Evolutionary conservation across 768 basidiomycete genomes (phyloP).

Genomic region (Coprinopsis marcescibilis): DNA sequence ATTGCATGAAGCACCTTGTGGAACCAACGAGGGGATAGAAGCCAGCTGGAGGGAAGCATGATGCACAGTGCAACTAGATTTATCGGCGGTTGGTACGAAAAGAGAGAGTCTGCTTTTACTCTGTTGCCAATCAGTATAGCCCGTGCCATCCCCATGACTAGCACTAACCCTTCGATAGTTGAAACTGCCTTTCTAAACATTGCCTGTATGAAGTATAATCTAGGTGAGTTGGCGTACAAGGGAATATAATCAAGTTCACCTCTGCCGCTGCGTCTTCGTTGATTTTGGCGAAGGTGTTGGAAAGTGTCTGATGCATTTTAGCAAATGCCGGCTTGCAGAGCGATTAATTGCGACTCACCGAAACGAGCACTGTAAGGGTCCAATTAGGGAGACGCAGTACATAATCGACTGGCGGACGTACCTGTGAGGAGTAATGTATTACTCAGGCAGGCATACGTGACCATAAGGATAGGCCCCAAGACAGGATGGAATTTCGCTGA

Average conservation of each 20-base stretch:
- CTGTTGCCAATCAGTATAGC: slow-evolving; percentile 20
- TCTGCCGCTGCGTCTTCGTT: slow-evolving; percentile 92
- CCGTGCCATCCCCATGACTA: neutral
- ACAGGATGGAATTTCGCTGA: slow-evolving; percentile 71
- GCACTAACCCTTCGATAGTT: slow-evolving; percentile 81
- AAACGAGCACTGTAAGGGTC: slow-evolving; percentile 57
- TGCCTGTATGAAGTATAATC: slow-evolving; percentile 41
- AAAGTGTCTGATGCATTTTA: slow-evolving; percentile 60
- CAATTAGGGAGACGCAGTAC: slow-evolving; percentile 9
- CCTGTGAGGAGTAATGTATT: slow-evolving; percentile 90
- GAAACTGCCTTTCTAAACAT: slow-evolving; percentile 94
- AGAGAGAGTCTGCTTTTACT: slow-evolving; percentile 86
- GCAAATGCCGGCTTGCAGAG: neutral
- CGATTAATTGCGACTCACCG: slow-evolving; percentile 38
- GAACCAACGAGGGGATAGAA: slow-evolving; percentile 93
- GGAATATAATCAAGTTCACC: slow-evolving; percentile 35
- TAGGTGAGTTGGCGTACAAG: neutral
- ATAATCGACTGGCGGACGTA: slow-evolving; percentile 20
- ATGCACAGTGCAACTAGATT: slow-evolving; percentile 84
- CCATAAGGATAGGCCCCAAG: slow-evolving; percentile 91
- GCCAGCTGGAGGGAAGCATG: slow-evolving; percentile 81
- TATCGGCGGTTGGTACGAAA: slow-evolving; percentile 91
- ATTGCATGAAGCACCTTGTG: slow-evolving; percentile 68
- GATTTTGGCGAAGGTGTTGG: slow-evolving; percentile 92
- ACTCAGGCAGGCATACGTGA: slow-evolving; percentile 85